Percentiles rank a stretch among this genome's conserved stretches.
Evolutionary conservation across 495 filamentous ascomycete species (phyloP).

Genomic region (Xylaria castorea): DNA sequence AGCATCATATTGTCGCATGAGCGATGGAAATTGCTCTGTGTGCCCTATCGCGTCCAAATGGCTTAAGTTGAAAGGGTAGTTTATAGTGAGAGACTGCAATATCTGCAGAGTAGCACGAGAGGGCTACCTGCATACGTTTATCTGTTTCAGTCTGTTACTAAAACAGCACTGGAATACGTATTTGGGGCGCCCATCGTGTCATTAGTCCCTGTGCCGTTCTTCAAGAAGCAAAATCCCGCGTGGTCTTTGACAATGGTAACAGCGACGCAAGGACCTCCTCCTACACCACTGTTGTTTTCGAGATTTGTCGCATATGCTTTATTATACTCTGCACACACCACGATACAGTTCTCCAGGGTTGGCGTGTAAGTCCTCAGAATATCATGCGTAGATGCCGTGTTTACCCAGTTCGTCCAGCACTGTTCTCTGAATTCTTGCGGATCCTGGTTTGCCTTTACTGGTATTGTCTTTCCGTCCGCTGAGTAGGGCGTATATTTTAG

Average conservation of each 20-base stretch:
- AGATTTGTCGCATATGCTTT: conserved; percentile 34
- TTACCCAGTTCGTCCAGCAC: conserved; percentile 44
- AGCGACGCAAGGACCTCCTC: conserved; percentile 39
- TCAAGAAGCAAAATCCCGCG: conserved; percentile 46
- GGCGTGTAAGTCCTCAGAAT: conserved; percentile 45
- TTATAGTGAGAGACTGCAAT: not conserved
- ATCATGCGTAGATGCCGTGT: conserved; percentile 37
- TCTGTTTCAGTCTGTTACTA: conserved; percentile 28
- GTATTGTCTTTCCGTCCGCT: conserved; percentile 34
- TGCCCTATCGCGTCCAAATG: not conserved
- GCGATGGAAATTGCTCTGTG: not conserved
- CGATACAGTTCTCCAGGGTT: conserved; percentile 44
- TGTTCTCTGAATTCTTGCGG: conserved; percentile 39
- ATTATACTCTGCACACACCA: conserved; percentile 46
- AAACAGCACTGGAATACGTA: conserved; percentile 39
- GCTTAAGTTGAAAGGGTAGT: not conserved
- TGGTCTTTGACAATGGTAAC: conserved; percentile 41
- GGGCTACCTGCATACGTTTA: not conserved
- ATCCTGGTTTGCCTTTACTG: conserved; percentile 28
- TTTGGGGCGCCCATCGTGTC: conserved; percentile 38
- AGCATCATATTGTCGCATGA: not conserved
- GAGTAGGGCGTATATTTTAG: conserved; percentile 39
- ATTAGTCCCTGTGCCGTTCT: conserved; percentile 45
- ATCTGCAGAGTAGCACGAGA: not conserved
- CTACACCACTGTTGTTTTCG: conserved; percentile 26